phyloP scores from a whole-genome alignment of 2,329 filamentous ascomycete genomes.

The Penicillium paneum region DNA sequence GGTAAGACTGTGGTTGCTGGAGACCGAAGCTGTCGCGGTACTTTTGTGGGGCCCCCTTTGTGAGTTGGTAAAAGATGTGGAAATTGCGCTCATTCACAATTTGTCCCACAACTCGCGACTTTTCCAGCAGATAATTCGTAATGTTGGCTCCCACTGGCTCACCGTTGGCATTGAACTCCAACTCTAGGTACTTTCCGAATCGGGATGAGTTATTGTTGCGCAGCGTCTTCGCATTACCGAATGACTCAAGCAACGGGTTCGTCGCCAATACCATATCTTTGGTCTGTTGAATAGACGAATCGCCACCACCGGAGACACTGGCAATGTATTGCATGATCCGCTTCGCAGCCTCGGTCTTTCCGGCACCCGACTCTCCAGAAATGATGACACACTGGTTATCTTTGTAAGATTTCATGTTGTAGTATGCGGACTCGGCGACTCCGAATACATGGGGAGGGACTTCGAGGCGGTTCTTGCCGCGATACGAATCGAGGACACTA shows the following conservation, averaged over 20 bases:
- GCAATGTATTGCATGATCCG: constrained; percentile 99
- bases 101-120: constrained; percentile 90
- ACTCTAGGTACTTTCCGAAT: constrained; percentile 96
- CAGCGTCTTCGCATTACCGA: constrained; percentile 96
- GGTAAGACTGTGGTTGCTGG: constrained; percentile 86
- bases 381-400: constrained; percentile 99
- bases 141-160: constrained; percentile 96
- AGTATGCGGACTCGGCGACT: constrained; percentile 93
- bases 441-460: constrained; percentile 93
- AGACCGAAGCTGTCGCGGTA: constrained; percentile 87
- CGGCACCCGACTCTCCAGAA: constrained; percentile 94
- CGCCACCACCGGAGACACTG: constrained; percentile 81
- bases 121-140: constrained; percentile 96
- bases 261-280: constrained; percentile 99
- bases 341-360: constrained; percentile 98
- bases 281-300: constrained; percentile 88
- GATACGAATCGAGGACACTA: constrained; percentile 85
- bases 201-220: constrained; percentile 98
- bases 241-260: constrained; percentile 93
- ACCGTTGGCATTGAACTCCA: constrained; percentile 88
- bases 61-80: constrained; percentile 99
- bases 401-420: constrained; percentile 99
- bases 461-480: constrained; percentile 94
- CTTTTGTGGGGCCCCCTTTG: constrained; percentile 83
- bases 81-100: constrained; percentile 96